A percentile compares a stretch with the other conserved stretches of the same genome.
These are phyloP conservation scores for Eragrostis curvula DNA, from an alignment of 176 grass and related monocot species.

Conservation along the genomic window DNA sequence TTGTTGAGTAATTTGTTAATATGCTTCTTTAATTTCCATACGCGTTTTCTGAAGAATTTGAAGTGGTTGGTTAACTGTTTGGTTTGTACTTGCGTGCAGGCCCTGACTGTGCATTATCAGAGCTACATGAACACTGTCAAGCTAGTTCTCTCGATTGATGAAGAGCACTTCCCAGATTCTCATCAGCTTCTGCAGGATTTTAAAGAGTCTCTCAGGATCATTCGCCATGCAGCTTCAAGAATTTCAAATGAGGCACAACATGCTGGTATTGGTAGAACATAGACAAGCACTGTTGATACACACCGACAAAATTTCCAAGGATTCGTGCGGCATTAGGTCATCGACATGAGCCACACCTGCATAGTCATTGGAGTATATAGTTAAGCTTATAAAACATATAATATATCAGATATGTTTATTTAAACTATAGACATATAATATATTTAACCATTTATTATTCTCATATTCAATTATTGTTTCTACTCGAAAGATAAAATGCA, in stretches of 20 bases:
- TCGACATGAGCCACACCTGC: too few relatives aligned
- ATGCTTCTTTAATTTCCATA: background rate
- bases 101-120: constrained; percentile 73
- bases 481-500: too few relatives aligned
- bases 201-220: constrained; percentile 60
- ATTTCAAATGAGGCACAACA: background rate
- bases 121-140: constrained; percentile 82
- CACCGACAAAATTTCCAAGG: background rate
- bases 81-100: constrained; percentile 46
- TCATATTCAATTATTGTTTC: too few relatives aligned
- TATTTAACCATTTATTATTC: too few relatives aligned
- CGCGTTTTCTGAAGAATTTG: background rate
- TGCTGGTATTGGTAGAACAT: background rate
- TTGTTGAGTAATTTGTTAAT: too few relatives aligned
- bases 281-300: background rate
- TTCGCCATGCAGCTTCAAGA: constrained; percentile 49
- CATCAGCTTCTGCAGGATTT: constrained; percentile 74
- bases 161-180: constrained; percentile 58
- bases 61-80: background rate
- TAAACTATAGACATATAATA: too few relatives aligned
- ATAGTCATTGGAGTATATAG: too few relatives aligned
- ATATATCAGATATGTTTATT: too few relatives aligned
- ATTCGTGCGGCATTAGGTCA: background rate
- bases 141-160: constrained; percentile 68
- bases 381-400: too few relatives aligned